Evolutionary conservation across 225 moss, liverwort and hornwort genomes (phyloP).

Genomic region (Marchantia paleacea): DNA sequence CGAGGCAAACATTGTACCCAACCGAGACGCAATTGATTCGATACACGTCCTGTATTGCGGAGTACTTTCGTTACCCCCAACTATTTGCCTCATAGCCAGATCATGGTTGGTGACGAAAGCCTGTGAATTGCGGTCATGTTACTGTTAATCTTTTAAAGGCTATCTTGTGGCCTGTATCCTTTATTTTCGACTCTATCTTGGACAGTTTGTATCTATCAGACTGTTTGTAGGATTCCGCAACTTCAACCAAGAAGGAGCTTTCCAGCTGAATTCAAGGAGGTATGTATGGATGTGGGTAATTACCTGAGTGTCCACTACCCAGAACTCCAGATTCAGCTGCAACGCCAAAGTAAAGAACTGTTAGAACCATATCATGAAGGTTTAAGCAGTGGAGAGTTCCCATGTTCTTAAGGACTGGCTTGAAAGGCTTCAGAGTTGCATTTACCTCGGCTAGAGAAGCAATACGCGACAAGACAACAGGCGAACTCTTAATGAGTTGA

Average conservation of each 20-base stretch:
- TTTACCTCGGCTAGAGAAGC: constrained; percentile 84
- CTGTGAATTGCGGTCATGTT: constrained; percentile 37
- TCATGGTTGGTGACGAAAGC: constrained; percentile 89
- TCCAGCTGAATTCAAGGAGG: constrained; percentile 9
- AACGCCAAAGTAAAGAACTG: constrained; percentile 7
- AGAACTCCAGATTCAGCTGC: constrained; percentile 97
- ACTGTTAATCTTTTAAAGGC: background rate
- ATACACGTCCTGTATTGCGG: constrained; percentile 57
- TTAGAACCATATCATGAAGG: background rate
- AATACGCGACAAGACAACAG: constrained; percentile 71
- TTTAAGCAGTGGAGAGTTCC: background rate
- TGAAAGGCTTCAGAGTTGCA: background rate
- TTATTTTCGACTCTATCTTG: background rate
- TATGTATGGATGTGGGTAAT: constrained; percentile 57
- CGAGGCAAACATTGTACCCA: constrained; percentile 85
- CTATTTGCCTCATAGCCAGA: constrained; percentile 67
- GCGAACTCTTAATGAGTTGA: constrained; percentile 78
- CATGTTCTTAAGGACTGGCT: background rate
- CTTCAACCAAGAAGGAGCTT: background rate
- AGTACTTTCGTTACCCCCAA: constrained; percentile 60
- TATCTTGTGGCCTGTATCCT: background rate
- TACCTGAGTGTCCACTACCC: constrained; percentile 90
- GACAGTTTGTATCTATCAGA: background rate
- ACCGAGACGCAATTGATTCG: constrained; percentile 66
- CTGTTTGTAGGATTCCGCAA: too few species aligned